A percentile compares a stretch with the other conserved stretches of the same genome.
Evolutionary conservation across 768 basidiomycete species (phyloP).

Genomic region (Mycena crocata): DNA sequence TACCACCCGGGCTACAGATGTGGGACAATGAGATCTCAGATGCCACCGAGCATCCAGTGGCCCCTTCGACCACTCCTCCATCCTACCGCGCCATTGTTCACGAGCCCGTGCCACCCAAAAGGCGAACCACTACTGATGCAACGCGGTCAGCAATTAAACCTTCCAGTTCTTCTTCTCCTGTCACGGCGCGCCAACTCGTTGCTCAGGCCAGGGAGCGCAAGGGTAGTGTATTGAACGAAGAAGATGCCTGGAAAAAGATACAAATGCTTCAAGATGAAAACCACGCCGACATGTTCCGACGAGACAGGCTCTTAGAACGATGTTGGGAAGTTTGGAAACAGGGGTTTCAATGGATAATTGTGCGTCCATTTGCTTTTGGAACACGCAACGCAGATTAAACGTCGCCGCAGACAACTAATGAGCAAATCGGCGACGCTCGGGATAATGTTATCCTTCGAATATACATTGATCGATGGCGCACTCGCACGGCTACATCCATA

Average conservation of each 20-base stretch:
- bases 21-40: slow-evolving; percentile 30
- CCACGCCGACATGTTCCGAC: slow-evolving; percentile 76
- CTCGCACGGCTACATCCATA: slow-evolving; percentile 47
- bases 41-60: slow-evolving; percentile 49
- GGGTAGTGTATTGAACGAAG: slow-evolving; percentile 69
- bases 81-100: slow-evolving; percentile 60
- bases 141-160: slow-evolving; percentile 15
- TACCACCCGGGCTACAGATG: slow-evolving; percentile 15
- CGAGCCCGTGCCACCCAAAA: slow-evolving; percentile 26
- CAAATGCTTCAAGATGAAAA: slow-evolving; percentile 76
- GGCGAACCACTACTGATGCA: slow-evolving; percentile 32
- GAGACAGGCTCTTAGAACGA: slow-evolving; percentile 71
- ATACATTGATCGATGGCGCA: slow-evolving; percentile 72
- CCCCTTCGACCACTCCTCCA: slow-evolving; percentile 57
- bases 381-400: slow-evolving; percentile 9
- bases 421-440: slow-evolving; percentile 77
- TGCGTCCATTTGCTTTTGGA: slow-evolving; percentile 52
- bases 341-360: slow-evolving; percentile 78
- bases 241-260: slow-evolving; percentile 84
- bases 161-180: slow-evolving; percentile 29
- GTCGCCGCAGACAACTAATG: slow-evolving; percentile 69
- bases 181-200: slow-evolving; percentile 44
- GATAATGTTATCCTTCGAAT: slow-evolving; percentile 72
- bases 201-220: slow-evolving; percentile 53
- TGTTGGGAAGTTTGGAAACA: slow-evolving; percentile 84